phyloP scores from a whole-genome alignment of 495 filamentous ascomycete genomes.

The Penicillium lagena region DNA sequence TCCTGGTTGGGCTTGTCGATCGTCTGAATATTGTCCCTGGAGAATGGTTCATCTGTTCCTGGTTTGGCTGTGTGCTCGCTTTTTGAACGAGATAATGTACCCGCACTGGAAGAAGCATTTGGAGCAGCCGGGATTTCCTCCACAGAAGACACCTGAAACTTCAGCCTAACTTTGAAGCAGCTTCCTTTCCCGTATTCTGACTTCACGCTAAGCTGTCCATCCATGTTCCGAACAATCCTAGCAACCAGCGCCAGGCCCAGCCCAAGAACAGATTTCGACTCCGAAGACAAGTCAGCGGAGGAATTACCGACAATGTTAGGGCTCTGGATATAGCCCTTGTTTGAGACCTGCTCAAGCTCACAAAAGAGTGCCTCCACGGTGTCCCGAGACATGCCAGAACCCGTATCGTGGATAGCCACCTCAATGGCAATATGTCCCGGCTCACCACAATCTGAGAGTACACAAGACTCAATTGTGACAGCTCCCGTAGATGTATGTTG shows the following conservation, averaged over 20 bases:
- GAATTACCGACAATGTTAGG: slow-evolving; percentile 24
- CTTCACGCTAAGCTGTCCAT: slow-evolving; percentile 84
- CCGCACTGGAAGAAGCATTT: too few relatives aligned
- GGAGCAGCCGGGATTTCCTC: too few relatives aligned
- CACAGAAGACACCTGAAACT: slow-evolving; percentile 36
- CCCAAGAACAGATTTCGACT: slow-evolving; percentile 52
- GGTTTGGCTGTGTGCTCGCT: too few relatives aligned
- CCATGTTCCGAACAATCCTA: slow-evolving; percentile 77
- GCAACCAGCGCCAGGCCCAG: slow-evolving; percentile 84
- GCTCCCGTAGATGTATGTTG: slow-evolving; percentile 64
- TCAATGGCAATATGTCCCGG: slow-evolving; percentile 54
- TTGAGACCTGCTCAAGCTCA: slow-evolving; percentile 78
- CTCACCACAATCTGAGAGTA: slow-evolving; percentile 27
- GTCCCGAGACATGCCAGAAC: slow-evolving; percentile 67
- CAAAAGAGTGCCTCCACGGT: slow-evolving; percentile 73
- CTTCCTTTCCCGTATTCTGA: slow-evolving; percentile 84
- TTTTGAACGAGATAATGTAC: too few relatives aligned
- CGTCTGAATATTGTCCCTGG: too few relatives aligned
- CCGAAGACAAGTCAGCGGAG: slow-evolving; percentile 3
- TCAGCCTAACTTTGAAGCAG: slow-evolving; percentile 50
- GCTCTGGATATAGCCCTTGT: slow-evolving; percentile 37
- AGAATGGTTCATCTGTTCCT: too few relatives aligned
- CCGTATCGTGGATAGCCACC: slow-evolving; percentile 71
- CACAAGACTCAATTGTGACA: slow-evolving; percentile 64
- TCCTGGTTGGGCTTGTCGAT: slow-evolving; percentile 1